phyloP scores from a whole-genome alignment of 139 green algal genomes.

The Pseudopediastrum boryanum region DNA sequence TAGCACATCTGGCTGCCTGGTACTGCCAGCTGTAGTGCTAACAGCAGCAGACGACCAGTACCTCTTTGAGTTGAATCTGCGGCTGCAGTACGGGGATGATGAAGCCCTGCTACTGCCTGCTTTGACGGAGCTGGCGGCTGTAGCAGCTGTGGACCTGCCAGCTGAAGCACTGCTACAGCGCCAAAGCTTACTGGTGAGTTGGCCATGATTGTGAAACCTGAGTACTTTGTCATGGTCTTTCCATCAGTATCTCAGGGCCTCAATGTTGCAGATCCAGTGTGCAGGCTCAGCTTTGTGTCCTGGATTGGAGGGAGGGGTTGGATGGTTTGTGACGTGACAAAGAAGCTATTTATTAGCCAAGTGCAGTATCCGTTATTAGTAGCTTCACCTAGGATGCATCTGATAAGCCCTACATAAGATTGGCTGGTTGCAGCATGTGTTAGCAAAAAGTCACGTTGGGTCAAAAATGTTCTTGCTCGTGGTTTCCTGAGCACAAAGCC shows the following conservation, averaged over 20 bases:
- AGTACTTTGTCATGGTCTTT: neutral
- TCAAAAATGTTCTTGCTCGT: no score
- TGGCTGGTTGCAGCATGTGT: no score
- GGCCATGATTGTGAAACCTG: no score
- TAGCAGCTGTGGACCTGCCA: constrained; percentile 42
- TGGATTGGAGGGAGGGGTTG: no score
- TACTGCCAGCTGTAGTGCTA: constrained; percentile 38
- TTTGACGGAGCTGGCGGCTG: constrained; percentile 42
- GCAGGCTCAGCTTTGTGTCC: neutral
- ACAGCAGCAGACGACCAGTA: constrained; percentile 55
- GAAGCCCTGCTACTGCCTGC: constrained; percentile 42
- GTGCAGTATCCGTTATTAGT: neutral
- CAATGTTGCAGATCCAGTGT: neutral
- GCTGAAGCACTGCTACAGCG: constrained; percentile 48
- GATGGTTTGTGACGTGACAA: no score
- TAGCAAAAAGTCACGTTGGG: no score
- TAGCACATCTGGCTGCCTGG: neutral
- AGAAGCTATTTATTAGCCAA: neutral
- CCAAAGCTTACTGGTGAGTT: constrained; percentile 43
- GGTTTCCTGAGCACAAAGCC: no score
- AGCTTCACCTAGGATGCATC: no score
- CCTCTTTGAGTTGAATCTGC: constrained; percentile 63
- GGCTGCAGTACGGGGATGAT: constrained; percentile 52
- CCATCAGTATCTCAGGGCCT: neutral
- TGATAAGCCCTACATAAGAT: no score